Evolutionary conservation across 225 moss, liverwort and hornwort species (phyloP).

Genomic region (Bryum argenteum): DNA sequence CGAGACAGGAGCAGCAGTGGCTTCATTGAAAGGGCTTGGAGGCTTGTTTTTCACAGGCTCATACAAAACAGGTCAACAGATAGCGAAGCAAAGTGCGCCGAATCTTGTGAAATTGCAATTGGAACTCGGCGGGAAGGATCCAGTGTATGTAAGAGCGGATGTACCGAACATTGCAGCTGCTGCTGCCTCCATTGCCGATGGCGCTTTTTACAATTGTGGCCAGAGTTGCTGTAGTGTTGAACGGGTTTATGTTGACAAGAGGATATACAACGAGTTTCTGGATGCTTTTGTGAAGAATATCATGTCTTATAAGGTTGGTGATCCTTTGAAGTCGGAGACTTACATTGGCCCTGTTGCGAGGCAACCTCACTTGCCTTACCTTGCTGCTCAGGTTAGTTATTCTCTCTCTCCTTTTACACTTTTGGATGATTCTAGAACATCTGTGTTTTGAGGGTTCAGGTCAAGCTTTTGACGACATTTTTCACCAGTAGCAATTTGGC

Average conservation of each 20-base stretch:
- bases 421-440: too few species aligned
- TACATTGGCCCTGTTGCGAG: conserved; percentile 92
- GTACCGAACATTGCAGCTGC: conserved; percentile 66
- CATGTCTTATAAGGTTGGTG: conserved; percentile 87
- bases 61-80: conserved; percentile 74
- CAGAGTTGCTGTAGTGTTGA: conserved; percentile 99
- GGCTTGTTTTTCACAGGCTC: conserved; percentile 95
- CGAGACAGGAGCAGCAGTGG: conserved; percentile 80
- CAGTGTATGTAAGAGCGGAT: conserved; percentile 84
- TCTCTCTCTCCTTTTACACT: not conserved
- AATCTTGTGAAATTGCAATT: conserved; percentile 95
- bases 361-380: conserved; percentile 75
- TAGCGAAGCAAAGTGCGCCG: conserved; percentile 69
- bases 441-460: too few species aligned
- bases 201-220: conserved; percentile 93
- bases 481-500: too few species aligned
- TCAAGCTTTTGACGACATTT: too few species aligned
- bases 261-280: conserved; percentile 76
- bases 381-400: conserved; percentile 74
- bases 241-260: conserved; percentile 92
- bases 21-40: conserved; percentile 71
- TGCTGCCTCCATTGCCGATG: conserved; percentile 84
- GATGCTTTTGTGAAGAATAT: conserved; percentile 69
- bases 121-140: conserved; percentile 97
- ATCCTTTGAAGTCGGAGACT: conserved; percentile 81